Conservation (phyloP, 140 eudicot genomes). For the Artemisia princeps region DNA sequence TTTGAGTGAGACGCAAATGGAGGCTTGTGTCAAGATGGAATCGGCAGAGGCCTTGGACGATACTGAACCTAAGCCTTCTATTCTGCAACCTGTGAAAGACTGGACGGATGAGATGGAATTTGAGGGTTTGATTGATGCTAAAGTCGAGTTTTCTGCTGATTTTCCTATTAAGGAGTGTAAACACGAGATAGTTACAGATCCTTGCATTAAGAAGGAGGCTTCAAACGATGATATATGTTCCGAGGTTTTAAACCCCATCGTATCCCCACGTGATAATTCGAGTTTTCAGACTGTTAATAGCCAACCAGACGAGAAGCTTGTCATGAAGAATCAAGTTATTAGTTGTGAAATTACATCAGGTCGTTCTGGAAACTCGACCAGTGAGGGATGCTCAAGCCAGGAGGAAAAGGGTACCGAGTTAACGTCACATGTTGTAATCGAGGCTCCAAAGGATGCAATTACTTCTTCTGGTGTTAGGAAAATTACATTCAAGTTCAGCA, state of each 20-base stretch:
- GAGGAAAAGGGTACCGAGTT: conserved; percentile 44
- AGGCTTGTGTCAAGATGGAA: conserved; percentile 17
- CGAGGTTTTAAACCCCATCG: conserved; percentile 68
- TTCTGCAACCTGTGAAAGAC: conserved; percentile 27
- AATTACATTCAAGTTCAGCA: conserved; percentile 80
- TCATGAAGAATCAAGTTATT: conserved; percentile 36
- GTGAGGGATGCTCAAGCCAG: conserved; percentile 51
- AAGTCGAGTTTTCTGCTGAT: conserved; percentile 21
- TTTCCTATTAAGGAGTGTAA: conserved; percentile 18
- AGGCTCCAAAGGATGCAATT: conserved; percentile 64
- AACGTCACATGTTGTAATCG: conserved; percentile 59
- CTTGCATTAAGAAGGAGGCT: conserved; percentile 34
- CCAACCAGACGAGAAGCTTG: conserved; percentile 43
- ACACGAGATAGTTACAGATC: conserved; percentile 27
- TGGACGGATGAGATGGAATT: conserved; percentile 17
- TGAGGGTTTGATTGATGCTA: conserved; percentile 21
- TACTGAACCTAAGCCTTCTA: conserved; percentile 20
- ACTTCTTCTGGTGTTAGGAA: conserved; percentile 76
- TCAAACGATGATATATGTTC: conserved; percentile 73
- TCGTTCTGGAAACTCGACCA: conserved; percentile 42
- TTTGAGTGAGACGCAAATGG: conserved; percentile 12
- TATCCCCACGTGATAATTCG: conserved; percentile 54
- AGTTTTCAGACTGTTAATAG: conserved; percentile 52
- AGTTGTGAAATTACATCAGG: conserved; percentile 57
- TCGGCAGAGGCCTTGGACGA: conserved; percentile 37